A percentile compares a stretch with the other conserved stretches of the same genome.
Evolutionary conservation across 768 basidiomycete species (phyloP).

Genomic region (Trametes cingulata): DNA sequence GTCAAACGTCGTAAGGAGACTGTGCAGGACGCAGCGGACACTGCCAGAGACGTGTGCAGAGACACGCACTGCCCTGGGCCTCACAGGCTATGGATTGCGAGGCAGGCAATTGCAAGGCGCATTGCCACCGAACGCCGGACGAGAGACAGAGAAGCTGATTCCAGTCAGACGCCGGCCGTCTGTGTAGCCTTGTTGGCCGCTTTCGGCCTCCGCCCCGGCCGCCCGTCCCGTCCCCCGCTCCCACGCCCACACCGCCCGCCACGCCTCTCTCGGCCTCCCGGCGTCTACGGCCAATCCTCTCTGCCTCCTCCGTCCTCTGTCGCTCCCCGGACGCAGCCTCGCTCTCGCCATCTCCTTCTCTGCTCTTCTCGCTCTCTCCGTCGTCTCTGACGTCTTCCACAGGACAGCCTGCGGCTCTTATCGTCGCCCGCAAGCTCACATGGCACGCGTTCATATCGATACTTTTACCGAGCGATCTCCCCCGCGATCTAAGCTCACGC

Average conservation of each 20-base stretch:
- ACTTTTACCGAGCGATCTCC: conserved; percentile 11
- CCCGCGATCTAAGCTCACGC: conserved; percentile 14
- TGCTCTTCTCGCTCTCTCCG: neutral
- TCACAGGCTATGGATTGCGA: neutral
- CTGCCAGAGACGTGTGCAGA: neutral
- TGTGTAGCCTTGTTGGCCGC: conserved; percentile 11
- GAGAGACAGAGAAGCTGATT: no score
- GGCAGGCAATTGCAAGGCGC: conserved; percentile 1
- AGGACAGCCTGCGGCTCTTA: neutral
- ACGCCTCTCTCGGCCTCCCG: conserved; percentile 8
- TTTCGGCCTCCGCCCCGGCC: conserved; percentile 1
- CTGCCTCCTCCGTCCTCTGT: neutral
- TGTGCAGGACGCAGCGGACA: neutral
- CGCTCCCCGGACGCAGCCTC: neutral
- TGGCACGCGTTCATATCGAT: neutral
- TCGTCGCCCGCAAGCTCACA: neutral
- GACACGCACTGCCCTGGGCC: conserved; percentile 8
- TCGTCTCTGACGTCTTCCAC: neutral
- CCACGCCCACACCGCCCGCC: neutral
- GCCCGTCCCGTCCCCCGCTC: neutral
- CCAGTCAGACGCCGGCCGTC: neutral
- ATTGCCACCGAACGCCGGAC: conserved; percentile 18
- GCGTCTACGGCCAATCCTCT: neutral
- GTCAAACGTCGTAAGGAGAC: conserved; percentile 6
- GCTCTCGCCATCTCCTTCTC: neutral